These are phyloP conservation scores for Xenosphaeropsis pyriputrescens DNA, from an alignment of 2,329 filamentous ascomycete species.

Conservation along the genomic window DNA sequence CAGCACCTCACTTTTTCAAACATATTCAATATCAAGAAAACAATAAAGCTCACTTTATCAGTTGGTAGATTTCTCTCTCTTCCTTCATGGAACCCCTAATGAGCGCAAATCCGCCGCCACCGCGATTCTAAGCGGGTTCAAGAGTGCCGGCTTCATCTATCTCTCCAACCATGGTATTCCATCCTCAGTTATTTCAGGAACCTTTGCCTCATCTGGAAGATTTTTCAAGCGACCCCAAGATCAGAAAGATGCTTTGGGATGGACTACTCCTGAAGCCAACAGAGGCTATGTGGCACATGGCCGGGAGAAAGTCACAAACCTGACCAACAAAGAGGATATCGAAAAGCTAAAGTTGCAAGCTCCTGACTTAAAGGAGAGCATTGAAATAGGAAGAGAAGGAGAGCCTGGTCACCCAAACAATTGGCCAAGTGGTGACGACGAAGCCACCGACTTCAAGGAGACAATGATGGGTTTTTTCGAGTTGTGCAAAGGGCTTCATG, in stretches of 20 bases:
- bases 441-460: conserved; percentile 47
- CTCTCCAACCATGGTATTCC: conserved; percentile 66
- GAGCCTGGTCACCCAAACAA: conserved; percentile 53
- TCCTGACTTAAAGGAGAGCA: conserved; percentile 52
- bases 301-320: conserved; percentile 55
- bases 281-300: conserved; percentile 58
- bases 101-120: conserved; percentile 52
- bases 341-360: conserved; percentile 36
- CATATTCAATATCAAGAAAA: too few species aligned
- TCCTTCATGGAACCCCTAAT: conserved; percentile 45
- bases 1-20: too few species aligned
- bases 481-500: conserved; percentile 61
- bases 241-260: conserved; percentile 51
- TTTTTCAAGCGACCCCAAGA: conserved; percentile 49
- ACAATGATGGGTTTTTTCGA: conserved; percentile 63
- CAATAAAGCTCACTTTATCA: conserved; percentile 22
- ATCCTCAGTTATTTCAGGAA: conserved; percentile 35
- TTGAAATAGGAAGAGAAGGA: conserved; percentile 48
- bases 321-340: conserved; percentile 34
- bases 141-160: conserved; percentile 80
- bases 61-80: conserved; percentile 68
- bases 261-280: conserved; percentile 60
- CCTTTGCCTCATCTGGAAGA: conserved; percentile 52
- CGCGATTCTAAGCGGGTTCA: conserved; percentile 66
- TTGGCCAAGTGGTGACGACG: conserved; percentile 48